Base-by-base conservation (phyloP, 2,329 filamentous ascomycete species). In the Parastagonospora nodorum region DNA sequence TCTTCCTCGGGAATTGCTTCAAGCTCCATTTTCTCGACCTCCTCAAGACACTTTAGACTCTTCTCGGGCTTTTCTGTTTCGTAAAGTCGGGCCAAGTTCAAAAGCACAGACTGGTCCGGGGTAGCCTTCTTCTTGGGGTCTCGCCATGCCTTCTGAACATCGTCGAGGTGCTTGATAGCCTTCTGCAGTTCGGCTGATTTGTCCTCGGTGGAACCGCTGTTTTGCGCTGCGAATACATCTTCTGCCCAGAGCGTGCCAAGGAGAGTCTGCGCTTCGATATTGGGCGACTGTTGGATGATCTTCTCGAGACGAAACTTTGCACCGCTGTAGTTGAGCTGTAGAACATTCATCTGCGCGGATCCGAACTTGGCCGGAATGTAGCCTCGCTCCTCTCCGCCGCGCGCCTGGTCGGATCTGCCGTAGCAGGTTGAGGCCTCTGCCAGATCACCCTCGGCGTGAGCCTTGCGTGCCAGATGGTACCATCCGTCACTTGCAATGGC, bases 401-500 rank as follows among this genome's bases (percentile, higher is more conserved):
- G 85, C 32, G 94, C 92, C 71, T 95, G 89, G 71, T 99, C 94
- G 1, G 95, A 90, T 61, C 90, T 88, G 48, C 87, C 86, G 74
- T 99, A 99, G 73, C 88, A 96, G 65, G 96, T 90, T 15, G 83
- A 85, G 2, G 94, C 93, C 49, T 86, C 87, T 15, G 87, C 81
- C 6, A 84, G 75, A 50, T 97, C 87, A 36, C 88, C 88, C 50
- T 86, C 84, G 60, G 91, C 90, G 69, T 99, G 94, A 57, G 93
- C 90, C 71, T 96, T 97, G 53, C 92, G 84, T 27, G 92, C 94
- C 35, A 97, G 84, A 8, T 97, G 77, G 74, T 97, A 99, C 92
- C 93, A 97, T 31, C 94, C 95, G 70, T 99, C 95, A 75, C 93
- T 96, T 19, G 93, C 93, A 72, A 97, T 91, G 3, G 92, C 90